Evolutionary conservation across 2,329 filamentous ascomycete genomes (phyloP), one percentile per base, ranked within the genome.

Genomic region (Coniochaeta sp.): DNA sequence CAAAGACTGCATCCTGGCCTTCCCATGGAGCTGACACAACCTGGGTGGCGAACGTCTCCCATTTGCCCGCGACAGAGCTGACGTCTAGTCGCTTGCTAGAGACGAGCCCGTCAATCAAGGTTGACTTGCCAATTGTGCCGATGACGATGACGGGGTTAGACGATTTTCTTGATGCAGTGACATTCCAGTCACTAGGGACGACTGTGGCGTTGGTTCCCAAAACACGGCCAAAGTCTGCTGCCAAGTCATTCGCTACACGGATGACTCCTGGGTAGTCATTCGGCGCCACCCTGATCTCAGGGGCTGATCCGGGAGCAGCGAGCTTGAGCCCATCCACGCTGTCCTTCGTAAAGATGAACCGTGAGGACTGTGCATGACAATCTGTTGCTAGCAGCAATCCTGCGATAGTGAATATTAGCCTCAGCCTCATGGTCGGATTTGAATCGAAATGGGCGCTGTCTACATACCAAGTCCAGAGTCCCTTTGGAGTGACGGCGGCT

Each of bases 101-200:
- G 9, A 79, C 70, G 57, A 84, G 67, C 6, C 65, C 68, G 64
- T 82, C 78, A 60, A 84, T 77, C 31, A 82, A 68, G 24, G 72
- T 74, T 1, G 80, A 83, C 59, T 78, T 77, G 9, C 79, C 81
- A 61, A 83, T 72, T 0, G 80, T 84, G 33, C 81, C 81, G n/a
- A 79, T 75, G 61, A 85, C 77, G 62, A 84, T 80, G 11, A 64
- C 44, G 11, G 67, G 65, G n/a, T 24, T 60, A 6, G 61, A 52
- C 24, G 24, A 28, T 12, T 52, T 52, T 24, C 31, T 52, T 6
- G 47, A 16, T 2, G 19, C 36, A 31, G n/a, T 33, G 26, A 57
- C 19, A 47, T 26, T 33, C 57, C 58, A 65, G 54, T 66, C 62
- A 6, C 58, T 60, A 44, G 52, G 59, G 0, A 64, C 60, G 9